Percentiles rank a stretch among this genome's conserved stretches.
Evolutionary conservation across 1,284 basidiomycete genomes (phyloP).

Genomic region (Ceratobasidium sp.): DNA sequence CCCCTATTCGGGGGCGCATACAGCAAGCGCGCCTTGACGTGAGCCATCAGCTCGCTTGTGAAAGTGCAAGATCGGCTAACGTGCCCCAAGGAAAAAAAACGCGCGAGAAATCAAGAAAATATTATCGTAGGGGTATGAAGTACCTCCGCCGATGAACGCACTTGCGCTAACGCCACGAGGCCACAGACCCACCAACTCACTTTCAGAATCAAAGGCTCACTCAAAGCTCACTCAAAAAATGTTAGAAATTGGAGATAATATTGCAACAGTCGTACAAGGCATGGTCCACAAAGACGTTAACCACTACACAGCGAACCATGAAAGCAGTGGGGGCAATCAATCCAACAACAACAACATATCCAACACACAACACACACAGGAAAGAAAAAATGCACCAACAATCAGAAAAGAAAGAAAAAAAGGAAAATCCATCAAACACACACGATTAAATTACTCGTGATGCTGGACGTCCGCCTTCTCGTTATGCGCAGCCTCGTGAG

Average conservation of each 20-base stretch:
- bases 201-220: too few species aligned
- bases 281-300: not conserved
- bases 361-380: not conserved
- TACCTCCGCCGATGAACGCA: too few species aligned
- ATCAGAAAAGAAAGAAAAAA: not conserved
- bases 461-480: constrained; percentile 43
- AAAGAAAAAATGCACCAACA: constrained; percentile 6
- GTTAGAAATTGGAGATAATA: constrained; percentile 11
- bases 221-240: not conserved
- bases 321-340: not conserved
- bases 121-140: too few species aligned
- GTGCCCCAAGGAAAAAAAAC: too few species aligned
- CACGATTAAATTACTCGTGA: constrained; percentile 20
- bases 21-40: too few species aligned
- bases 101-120: too few species aligned
- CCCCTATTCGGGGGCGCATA: too few species aligned
- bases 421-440: not conserved
- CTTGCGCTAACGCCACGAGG: too few species aligned
- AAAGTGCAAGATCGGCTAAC: too few species aligned
- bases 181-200: too few species aligned
- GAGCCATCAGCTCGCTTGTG: too few species aligned
- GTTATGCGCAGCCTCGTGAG: constrained; percentile 34
- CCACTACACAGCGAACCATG: constrained; percentile 21
- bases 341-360: too few species aligned
- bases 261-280: constrained; percentile 10